Percentiles rank a stretch among this genome's conserved stretches.
phyloP scores from a whole-genome alignment of 371 early-diverging fungal genomes.

The Mucor saturninus region DNA sequence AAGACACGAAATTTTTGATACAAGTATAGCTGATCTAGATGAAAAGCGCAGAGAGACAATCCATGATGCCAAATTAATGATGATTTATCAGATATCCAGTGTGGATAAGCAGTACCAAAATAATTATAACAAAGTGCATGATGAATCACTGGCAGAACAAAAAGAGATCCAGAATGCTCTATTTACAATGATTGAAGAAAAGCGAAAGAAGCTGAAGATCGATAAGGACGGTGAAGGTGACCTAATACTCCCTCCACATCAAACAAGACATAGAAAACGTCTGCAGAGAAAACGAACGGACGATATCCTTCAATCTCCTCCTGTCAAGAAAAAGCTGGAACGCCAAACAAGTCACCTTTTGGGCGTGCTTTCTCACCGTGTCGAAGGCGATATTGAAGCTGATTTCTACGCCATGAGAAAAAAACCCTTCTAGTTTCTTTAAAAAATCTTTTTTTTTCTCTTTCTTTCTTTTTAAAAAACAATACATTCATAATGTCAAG shows the following conservation, averaged over 20 bases:
- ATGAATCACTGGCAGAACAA: constrained; percentile 22
- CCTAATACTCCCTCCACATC: constrained; percentile 3
- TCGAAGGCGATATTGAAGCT: constrained; percentile 22
- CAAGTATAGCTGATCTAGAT: constrained; percentile 14
- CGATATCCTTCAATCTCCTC: background rate
- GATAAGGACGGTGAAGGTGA: constrained; percentile 28
- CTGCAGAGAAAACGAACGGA: constrained; percentile 15
- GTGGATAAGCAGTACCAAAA: constrained; percentile 12
- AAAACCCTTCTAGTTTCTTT: constrained; percentile 3
- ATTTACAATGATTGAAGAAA: constrained; percentile 24
- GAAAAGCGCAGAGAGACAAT: constrained; percentile 16
- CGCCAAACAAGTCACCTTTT: constrained; percentile 18
- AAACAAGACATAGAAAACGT: constrained; percentile 18
- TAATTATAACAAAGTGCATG: constrained; percentile 9
- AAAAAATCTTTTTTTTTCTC: background rate
- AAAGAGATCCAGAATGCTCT: constrained; percentile 24
- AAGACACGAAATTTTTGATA: constrained; percentile 9
- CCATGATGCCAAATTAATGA: constrained; percentile 23
- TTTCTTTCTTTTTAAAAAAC: background rate
- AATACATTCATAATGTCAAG: constrained; percentile 2
- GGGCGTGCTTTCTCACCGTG: constrained; percentile 5
- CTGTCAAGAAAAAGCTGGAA: background rate
- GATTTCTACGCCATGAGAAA: constrained; percentile 27
- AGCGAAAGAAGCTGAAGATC: constrained; percentile 24
- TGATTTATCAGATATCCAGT: constrained; percentile 27